Base-by-base conservation (phyloP, 306 rosid genomes). In the Hippophae gyantsensis region DNA sequence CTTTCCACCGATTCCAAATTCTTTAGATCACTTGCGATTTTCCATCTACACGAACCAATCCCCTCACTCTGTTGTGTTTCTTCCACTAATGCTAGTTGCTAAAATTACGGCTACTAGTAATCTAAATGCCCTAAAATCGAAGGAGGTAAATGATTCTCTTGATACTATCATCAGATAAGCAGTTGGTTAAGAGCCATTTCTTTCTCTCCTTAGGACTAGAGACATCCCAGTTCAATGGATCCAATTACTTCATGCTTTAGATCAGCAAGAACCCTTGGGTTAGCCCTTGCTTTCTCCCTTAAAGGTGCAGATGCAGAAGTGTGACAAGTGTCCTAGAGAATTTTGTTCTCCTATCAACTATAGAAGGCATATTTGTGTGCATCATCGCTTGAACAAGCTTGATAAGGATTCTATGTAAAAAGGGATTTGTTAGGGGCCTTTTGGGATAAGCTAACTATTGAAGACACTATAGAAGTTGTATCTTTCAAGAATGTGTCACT, bases 401-500 rank as follows among this genome's bases (percentile, higher is more conserved):
- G 90, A 81, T 47, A 82, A 90, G 97, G 97, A 82, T 63, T 78
- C 79, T 72, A 62, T 66, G 44, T 81, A 84, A 72, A 76, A 59
- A 82, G 85, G 78, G 85, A 84, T 47, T 76, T 80, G 56, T 69
- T 90, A 63, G 84, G 85, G 69, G 88, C 78, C 54, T 90, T 82
- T 68, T 86, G 95, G 97, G 88, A 90, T 71, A 90, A 90, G 95
- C 93, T 90, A 48, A 73, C 94, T 10, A 45, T 69, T 41, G 90
- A 86, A 75, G 86, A 86, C 75, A 81, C 80, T 32, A 79, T 67
- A 68, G 85, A 86, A 75, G 83, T 77, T 77, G 63, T 84, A 56
- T 84, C 94, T 14, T 82, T 86, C 55, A 70, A 82, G 52, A 54
- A 80, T 62, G 82, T 75, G 62, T 53, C 47, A 56, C 66, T 86